Evolutionary conservation across 2,329 filamentous ascomycete species (phyloP), one percentile per base, ranked within the genome.

Genomic region (Sporothrix curviconia): DNA sequence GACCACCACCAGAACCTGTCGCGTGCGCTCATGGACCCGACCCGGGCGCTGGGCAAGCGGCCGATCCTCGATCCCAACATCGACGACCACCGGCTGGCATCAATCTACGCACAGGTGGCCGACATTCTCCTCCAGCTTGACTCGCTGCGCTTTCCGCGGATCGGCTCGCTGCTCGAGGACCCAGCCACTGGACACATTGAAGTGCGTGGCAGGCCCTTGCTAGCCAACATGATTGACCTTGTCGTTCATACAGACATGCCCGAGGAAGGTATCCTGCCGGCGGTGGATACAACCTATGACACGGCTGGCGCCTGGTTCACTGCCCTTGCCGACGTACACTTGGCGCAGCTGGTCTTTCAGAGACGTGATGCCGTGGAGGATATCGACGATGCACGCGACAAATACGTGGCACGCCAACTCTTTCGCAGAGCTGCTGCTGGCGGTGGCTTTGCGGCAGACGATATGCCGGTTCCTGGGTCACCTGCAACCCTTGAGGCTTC

Each of bases 381-480:
- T 1, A 72, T 68, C 24, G 70, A 72, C 14, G 74, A 77, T 57
- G 72, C 68, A 53, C 66, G 71, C 4, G 72, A 70, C 25, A 76
- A 77, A 58, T 75, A 74, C 51, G 67, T 75, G 3, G 69, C 72
- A 6, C 72, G 72, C 4, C 69, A 72, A 19, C 60, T 77, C 0
- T 76, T 77, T 59, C 71, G 69, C 7, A 69, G 62, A 43, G 56
- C 74, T 4, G 68, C 68, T 5, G 64, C 62, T 51, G 39, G 66
- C 57, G 66, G 65, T 1, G 57, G 59, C 4, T 60, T 68, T 0
- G 68, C 1, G 69, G n/a, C 14, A 3, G 1, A n/a, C 24, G 7
- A 44, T 12, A 7, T 11, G n/a, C n/a, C n/a, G n/a, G n/a, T n/a
- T n/a, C n/a, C n/a, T n/a, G n/a, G n/a, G n/a, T n/a, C n/a, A n/a